Percentiles rank a stretch among this genome's conserved stretches.
Evolutionary conservation across 2,329 filamentous ascomycete species (phyloP).

Genomic region (Plenodomus lindquistii): DNA sequence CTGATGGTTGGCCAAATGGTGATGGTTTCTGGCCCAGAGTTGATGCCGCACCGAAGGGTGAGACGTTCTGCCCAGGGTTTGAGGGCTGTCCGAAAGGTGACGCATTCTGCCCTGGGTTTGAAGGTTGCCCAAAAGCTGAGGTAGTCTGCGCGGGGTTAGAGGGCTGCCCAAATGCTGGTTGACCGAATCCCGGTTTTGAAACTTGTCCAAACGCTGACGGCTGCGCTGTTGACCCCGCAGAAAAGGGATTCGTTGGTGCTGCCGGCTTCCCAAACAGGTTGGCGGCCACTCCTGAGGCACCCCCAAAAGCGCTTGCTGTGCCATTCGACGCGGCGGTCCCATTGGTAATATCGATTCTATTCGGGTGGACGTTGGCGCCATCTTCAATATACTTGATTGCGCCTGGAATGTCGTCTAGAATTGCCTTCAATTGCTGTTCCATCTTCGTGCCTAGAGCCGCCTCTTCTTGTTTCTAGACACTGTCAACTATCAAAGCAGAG

Average conservation of each 20-base stretch:
- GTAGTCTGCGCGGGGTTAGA: constrained; percentile 31
- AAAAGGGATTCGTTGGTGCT: background rate
- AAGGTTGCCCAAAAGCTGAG: constrained; percentile 46
- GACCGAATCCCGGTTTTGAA: constrained; percentile 40
- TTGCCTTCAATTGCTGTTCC: constrained; percentile 73
- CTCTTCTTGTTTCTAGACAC: constrained; percentile 63
- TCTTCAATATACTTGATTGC: constrained; percentile 55
- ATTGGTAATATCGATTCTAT: constrained; percentile 37
- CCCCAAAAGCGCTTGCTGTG: constrained; percentile 7
- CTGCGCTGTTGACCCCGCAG: constrained; percentile 19
- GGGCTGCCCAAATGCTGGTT: constrained; percentile 47
- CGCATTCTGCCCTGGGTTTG: constrained; percentile 24
- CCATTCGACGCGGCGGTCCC: constrained; percentile 20
- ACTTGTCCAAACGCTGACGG: constrained; percentile 42
- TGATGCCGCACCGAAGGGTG: constrained; percentile 48
- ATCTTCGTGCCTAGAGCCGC: constrained; percentile 63
- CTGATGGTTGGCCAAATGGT: constrained; percentile 38
- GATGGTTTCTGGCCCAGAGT: constrained; percentile 23
- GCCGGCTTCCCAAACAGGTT: constrained; percentile 2
- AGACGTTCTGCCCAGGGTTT: constrained; percentile 19
- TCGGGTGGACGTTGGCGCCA: constrained; percentile 40
- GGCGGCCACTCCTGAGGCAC: constrained; percentile 11
- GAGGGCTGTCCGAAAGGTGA: constrained; percentile 49
- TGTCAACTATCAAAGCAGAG: constrained; percentile 11
- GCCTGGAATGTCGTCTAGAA: constrained; percentile 69